Conservation (phyloP, 2,329 filamentous ascomycete genomes). For the Fusarium decemcellulare region DNA sequence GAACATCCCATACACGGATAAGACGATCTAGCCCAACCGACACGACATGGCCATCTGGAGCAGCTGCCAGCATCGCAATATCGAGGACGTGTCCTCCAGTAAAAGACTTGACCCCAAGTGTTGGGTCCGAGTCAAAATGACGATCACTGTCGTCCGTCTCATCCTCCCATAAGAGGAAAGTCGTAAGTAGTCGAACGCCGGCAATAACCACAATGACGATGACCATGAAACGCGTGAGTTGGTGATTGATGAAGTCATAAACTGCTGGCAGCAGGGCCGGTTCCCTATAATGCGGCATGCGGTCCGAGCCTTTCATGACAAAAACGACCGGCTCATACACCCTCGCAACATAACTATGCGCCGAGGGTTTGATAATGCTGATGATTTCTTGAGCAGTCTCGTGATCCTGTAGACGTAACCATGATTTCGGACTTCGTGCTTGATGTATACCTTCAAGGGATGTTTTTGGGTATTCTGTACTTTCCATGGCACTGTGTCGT, state of each 20-base stretch:
- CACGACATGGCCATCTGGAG: slow-evolving; percentile 74
- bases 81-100: slow-evolving; percentile 77
- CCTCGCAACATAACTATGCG: slow-evolving; percentile 79
- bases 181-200: slow-evolving; percentile 79
- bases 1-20: slow-evolving; percentile 76
- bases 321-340: slow-evolving; percentile 84
- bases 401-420: slow-evolving; percentile 83
- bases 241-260: slow-evolving; percentile 77
- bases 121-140: slow-evolving; percentile 60
- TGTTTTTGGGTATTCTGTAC: slow-evolving; percentile 50
- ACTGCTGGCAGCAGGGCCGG: slow-evolving; percentile 54
- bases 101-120: slow-evolving; percentile 73
- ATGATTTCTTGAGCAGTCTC: slow-evolving; percentile 84
- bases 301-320: slow-evolving; percentile 77
- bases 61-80: slow-evolving; percentile 75
- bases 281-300: slow-evolving; percentile 66
- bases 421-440: slow-evolving; percentile 81
- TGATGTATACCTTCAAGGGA: slow-evolving; percentile 76
- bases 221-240: slow-evolving; percentile 71
- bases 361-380: slow-evolving; percentile 79
- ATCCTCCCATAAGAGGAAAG: slow-evolving; percentile 80
- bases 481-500: slow-evolving; percentile 24
- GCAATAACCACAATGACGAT: slow-evolving; percentile 74
- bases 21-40: slow-evolving; percentile 79
- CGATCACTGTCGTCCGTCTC: slow-evolving; percentile 61